Conservation (phyloP, 768 basidiomycete genomes). For the Naganishia vishniacii region DNA sequence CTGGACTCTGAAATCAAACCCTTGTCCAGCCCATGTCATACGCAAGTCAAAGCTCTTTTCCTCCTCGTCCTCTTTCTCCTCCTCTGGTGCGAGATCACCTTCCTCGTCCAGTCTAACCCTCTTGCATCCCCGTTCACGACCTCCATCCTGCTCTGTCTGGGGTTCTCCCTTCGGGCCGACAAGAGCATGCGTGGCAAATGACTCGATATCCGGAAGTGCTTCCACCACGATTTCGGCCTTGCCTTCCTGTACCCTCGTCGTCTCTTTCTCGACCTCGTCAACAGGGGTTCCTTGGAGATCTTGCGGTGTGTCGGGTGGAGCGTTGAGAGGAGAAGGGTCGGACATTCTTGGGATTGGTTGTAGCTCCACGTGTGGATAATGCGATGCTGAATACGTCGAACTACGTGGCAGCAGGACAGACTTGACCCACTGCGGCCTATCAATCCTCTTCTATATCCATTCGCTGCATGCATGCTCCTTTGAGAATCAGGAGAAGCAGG, state of each 20-base stretch:
- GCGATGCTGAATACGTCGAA: too few relatives aligned
- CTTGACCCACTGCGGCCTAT: too few relatives aligned
- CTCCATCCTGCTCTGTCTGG: too few relatives aligned
- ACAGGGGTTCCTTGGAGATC: background rate
- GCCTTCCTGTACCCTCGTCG: background rate
- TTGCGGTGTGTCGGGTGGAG: background rate
- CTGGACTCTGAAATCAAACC: background rate
- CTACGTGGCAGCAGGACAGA: background rate
- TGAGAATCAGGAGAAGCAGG: too few relatives aligned
- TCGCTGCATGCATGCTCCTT: too few relatives aligned
- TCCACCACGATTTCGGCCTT: background rate
- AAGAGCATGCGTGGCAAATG: background rate
- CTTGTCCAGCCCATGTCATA: conserved; percentile 16
- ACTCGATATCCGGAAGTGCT: conserved; percentile 18
- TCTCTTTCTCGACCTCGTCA: too few relatives aligned
- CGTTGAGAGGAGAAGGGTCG: too few relatives aligned
- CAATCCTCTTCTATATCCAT: too few relatives aligned
- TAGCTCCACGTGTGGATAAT: too few relatives aligned
- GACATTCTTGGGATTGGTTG: too few relatives aligned
- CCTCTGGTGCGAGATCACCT: background rate
- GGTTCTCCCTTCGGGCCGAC: background rate
- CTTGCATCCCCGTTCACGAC: background rate
- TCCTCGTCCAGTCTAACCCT: background rate
- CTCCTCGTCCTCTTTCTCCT: conserved; percentile 1
- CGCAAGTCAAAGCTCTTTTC: conserved; percentile 7